Percentiles rank a stretch among this genome's conserved stretches.
These are phyloP conservation scores for Penicillium sclerotigenum DNA, from an alignment of 2,329 filamentous ascomycete species.

Conservation along the genomic window DNA sequence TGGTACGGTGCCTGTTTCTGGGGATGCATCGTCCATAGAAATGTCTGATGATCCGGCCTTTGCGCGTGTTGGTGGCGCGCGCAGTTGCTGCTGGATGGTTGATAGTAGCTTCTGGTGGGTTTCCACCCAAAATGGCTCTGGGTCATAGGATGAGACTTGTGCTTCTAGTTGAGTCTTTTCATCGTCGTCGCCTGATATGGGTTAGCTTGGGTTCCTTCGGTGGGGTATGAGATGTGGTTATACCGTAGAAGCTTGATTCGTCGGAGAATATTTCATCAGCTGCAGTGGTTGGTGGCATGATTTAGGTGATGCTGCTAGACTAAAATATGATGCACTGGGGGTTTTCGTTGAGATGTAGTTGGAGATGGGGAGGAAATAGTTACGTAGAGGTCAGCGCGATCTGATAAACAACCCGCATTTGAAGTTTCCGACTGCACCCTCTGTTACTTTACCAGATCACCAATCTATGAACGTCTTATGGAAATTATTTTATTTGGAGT, in stretches of 20 bases:
- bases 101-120: slow-evolving; percentile 33
- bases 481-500: background rate
- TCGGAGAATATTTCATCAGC: slow-evolving; percentile 38
- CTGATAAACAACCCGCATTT: background rate
- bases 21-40: background rate
- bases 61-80: background rate
- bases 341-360: background rate
- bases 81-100: slow-evolving; percentile 29
- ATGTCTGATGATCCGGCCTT: background rate
- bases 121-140: slow-evolving; percentile 49
- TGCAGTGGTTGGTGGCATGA: background rate
- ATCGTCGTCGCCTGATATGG: slow-evolving; percentile 54
- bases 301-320: background rate
- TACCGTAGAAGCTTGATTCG: slow-evolving; percentile 48
- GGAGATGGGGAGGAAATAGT: background rate
- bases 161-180: slow-evolving; percentile 49
- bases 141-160: slow-evolving; percentile 53
- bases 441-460: background rate
- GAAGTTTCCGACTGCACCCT: background rate
- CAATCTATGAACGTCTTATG: background rate
- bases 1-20: background rate
- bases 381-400: background rate
- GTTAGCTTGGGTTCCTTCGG: background rate
- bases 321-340: background rate
- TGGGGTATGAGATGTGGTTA: slow-evolving; percentile 8